Evolutionary conservation across 768 basidiomycete species (phyloP).

Genomic region (Hericium alpestre): DNA sequence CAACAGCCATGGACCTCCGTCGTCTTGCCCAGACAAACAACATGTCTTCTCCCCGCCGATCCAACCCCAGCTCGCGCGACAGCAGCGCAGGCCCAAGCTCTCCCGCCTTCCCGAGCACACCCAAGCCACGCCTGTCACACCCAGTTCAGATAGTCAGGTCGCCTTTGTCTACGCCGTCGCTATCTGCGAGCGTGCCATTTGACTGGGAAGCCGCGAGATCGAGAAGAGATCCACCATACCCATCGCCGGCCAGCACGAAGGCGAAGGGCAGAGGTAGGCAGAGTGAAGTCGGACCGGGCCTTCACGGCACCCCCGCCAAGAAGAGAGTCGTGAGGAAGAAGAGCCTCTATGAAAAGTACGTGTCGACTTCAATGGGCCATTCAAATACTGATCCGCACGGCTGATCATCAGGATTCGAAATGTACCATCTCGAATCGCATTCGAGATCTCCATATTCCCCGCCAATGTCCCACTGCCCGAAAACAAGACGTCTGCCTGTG

Average conservation of each 20-base stretch:
- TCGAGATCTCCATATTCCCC: constrained; percentile 77
- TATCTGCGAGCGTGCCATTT: constrained; percentile 68
- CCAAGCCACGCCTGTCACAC: constrained; percentile 35
- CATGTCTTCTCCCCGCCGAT: constrained; percentile 29
- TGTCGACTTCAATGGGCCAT: background rate
- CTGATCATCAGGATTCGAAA: constrained; percentile 38
- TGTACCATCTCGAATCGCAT: constrained; percentile 62
- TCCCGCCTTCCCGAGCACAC: constrained; percentile 29
- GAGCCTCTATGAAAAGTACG: constrained; percentile 50
- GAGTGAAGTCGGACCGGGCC: constrained; percentile 20
- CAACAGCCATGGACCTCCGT: constrained; percentile 38
- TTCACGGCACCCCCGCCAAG: constrained; percentile 32
- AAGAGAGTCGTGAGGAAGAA: constrained; percentile 57
- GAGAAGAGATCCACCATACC: constrained; percentile 61
- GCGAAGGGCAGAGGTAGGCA: constrained; percentile 30
- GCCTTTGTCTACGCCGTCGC: constrained; percentile 57
- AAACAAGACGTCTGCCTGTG: constrained; percentile 53
- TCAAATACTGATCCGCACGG: background rate
- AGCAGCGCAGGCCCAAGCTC: constrained; percentile 19
- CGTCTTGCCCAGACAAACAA: constrained; percentile 41
- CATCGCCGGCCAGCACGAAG: constrained; percentile 38
- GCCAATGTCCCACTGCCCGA: constrained; percentile 67
- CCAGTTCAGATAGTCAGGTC: constrained; percentile 36
- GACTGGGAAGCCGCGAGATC: constrained; percentile 83
- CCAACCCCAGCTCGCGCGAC: constrained; percentile 6